Conservation (phyloP, 2,329 filamentous ascomycete genomes). For the Orbilia oligospora region DNA sequence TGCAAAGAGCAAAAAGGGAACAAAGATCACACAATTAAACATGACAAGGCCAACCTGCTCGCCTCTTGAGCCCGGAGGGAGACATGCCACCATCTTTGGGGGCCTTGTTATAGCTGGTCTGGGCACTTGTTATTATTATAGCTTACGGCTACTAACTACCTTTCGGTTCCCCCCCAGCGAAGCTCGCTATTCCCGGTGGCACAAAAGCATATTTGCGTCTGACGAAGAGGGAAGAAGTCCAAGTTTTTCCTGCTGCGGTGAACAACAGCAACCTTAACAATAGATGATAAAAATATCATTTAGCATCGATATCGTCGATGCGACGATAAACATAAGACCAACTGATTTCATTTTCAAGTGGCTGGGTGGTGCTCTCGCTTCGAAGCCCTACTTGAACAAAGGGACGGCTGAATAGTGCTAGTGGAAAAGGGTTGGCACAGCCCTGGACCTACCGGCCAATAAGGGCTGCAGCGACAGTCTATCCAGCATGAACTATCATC, state of each 20-base stretch:
- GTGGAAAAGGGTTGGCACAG: conserved; percentile 57
- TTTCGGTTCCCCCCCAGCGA: conserved; percentile 33
- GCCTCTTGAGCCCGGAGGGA: conserved; percentile 34
- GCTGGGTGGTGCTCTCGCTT: conserved; percentile 58
- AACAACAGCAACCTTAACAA: conserved; percentile 2
- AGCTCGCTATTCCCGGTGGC: conserved; percentile 52
- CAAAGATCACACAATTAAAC: conserved; percentile 25
- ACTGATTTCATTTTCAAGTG: conserved; percentile 55
- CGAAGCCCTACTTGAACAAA: conserved; percentile 41
- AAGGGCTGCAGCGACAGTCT: conserved; percentile 52
- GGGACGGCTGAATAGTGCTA: conserved; percentile 58
- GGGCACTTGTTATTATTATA: neutral
- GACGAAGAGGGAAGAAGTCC: conserved; percentile 47
- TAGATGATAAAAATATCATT: conserved; percentile 49
- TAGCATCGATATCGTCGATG: conserved; percentile 26
- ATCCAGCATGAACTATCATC: conserved; percentile 44
- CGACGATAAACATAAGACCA: conserved; percentile 41
- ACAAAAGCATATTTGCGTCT: conserved; percentile 59
- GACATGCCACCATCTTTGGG: conserved; percentile 5
- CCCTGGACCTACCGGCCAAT: conserved; percentile 55
- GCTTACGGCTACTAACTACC: neutral
- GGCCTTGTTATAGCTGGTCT: neutral
- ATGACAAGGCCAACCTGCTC: conserved; percentile 32
- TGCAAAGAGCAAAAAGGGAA: conserved; percentile 13
- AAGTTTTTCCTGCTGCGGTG: conserved; percentile 33